phyloP scores from a whole-genome alignment of 2,329 filamentous ascomycete species.

The Alternaria sp. region DNA sequence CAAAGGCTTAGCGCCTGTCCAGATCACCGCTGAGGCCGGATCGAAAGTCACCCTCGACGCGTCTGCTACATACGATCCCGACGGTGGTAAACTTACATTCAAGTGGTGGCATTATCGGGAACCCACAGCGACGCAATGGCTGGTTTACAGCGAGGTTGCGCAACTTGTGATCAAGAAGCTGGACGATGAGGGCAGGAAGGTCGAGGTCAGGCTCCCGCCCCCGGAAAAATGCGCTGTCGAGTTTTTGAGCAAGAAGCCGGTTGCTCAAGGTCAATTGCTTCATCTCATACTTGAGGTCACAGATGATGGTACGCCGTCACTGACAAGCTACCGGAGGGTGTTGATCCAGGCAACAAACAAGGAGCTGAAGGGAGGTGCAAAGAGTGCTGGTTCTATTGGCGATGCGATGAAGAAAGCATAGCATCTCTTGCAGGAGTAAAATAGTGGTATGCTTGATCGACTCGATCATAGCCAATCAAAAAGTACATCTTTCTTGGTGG shows the following conservation, averaged over 20 bases:
- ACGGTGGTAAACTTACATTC: constrained; percentile 53
- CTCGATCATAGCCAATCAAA: not conserved
- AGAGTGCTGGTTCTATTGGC: not conserved
- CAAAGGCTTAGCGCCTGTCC: constrained; percentile 47
- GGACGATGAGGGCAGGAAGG: constrained; percentile 36
- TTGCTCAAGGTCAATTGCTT: constrained; percentile 53
- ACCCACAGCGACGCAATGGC: constrained; percentile 54
- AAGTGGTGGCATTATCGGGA: constrained; percentile 60
- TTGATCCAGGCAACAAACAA: constrained; percentile 47
- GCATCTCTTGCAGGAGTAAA: not conserved
- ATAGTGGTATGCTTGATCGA: not conserved
- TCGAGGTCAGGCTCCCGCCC: constrained; percentile 51
- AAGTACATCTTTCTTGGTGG: not conserved
- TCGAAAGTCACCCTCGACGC: constrained; percentile 54
- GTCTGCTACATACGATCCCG: constrained; percentile 55
- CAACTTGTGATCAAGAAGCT: constrained; percentile 46
- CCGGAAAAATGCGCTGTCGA: constrained; percentile 53
- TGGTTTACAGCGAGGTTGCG: constrained; percentile 49
- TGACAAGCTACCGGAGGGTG: constrained; percentile 58
- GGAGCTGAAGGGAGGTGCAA: constrained; percentile 32
- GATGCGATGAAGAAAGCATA: constrained; percentile 4
- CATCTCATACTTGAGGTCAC: constrained; percentile 60
- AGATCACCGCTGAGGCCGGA: constrained; percentile 52
- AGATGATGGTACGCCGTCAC: constrained; percentile 51
- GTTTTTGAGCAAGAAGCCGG: constrained; percentile 43